Percentiles rank a stretch among this genome's conserved stretches.
phyloP scores from a whole-genome alignment of 352 stramenopile genomes.

The Pythium chondricola region DNA sequence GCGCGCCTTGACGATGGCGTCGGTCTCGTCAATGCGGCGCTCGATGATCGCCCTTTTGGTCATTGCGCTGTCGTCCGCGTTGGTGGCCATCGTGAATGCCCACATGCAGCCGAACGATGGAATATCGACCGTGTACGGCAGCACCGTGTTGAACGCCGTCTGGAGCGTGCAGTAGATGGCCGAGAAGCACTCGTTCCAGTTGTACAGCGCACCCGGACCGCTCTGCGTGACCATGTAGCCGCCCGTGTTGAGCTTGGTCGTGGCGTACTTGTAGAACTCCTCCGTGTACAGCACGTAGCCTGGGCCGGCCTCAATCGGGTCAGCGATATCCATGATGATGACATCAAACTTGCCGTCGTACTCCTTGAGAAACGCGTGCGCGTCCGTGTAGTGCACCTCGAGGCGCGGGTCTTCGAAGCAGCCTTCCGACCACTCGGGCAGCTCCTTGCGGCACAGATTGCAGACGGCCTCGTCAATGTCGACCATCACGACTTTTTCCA shows the following conservation, averaged over 20 bases:
- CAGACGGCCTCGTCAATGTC: conserved; percentile 93
- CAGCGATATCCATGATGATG: conserved; percentile 96
- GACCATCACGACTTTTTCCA: conserved; percentile 95
- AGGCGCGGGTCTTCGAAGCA: conserved; percentile 88
- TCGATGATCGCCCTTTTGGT: conserved; percentile 39
- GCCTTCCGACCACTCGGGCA: conserved; percentile 91
- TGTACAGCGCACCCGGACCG: conserved; percentile 84
- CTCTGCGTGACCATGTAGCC: conserved; percentile 93
- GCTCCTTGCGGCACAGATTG: conserved; percentile 90
- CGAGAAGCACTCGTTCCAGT: conserved; percentile 91
- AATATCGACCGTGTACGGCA: conserved; percentile 90
- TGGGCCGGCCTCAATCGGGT: conserved; percentile 91
- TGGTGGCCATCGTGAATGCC: conserved; percentile 92
- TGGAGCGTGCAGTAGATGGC: conserved; percentile 92
- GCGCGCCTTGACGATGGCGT: conserved; percentile 51
- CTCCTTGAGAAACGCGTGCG: conserved; percentile 84
- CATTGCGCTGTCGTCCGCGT: conserved; percentile 49
- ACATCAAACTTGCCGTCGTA: conserved; percentile 87
- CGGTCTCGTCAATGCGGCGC: conserved; percentile 55
- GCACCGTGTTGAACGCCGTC: conserved; percentile 88
- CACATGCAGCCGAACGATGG: conserved; percentile 93
- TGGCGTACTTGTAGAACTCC: conserved; percentile 91
- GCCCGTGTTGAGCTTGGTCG: conserved; percentile 76
- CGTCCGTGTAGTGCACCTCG: conserved; percentile 89
- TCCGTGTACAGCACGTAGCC: conserved; percentile 84